Evolutionary conservation across 768 basidiomycete species (phyloP).

Genomic region (Krasilnikovozyma curviuscula): DNA sequence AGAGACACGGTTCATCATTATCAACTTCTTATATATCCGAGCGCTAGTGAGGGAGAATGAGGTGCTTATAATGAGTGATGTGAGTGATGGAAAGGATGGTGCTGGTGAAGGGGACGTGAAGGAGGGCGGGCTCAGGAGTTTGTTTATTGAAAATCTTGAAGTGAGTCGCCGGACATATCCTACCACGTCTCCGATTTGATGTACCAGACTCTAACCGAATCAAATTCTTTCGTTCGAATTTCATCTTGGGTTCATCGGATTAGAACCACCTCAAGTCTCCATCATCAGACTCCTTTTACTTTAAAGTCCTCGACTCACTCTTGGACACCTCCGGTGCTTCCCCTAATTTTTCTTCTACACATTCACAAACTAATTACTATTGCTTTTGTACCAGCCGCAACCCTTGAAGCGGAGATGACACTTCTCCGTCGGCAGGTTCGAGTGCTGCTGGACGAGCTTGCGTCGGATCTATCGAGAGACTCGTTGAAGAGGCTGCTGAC

Average conservation of each 20-base stretch:
- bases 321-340: too few relatives aligned
- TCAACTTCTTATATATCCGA: conserved; percentile 9
- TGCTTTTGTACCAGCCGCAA: too few relatives aligned
- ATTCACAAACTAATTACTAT: too few relatives aligned
- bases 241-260: too few relatives aligned
- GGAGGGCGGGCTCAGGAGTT: neutral
- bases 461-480: conserved; percentile 1
- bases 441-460: neutral
- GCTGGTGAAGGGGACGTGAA: too few relatives aligned
- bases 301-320: conserved; percentile 6
- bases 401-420: conserved; percentile 11
- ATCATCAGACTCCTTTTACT: conserved; percentile 3
- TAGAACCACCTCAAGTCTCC: conserved; percentile 1
- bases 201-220: neutral
- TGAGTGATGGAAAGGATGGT: conserved; percentile 7
- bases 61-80: conserved; percentile 6
- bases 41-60: conserved; percentile 2
- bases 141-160: neutral
- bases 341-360: too few relatives aligned
- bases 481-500: conserved; percentile 1
- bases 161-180: too few relatives aligned
- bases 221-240: neutral
- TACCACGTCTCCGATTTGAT: neutral
- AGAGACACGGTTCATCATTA: neutral
- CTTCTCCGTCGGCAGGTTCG: conserved; percentile 1